Evolutionary conservation across 1,139 yeast genomes (phyloP), one percentile per base, ranked within the genome.

Genomic region (Sporopachydermia cereana): DNA sequence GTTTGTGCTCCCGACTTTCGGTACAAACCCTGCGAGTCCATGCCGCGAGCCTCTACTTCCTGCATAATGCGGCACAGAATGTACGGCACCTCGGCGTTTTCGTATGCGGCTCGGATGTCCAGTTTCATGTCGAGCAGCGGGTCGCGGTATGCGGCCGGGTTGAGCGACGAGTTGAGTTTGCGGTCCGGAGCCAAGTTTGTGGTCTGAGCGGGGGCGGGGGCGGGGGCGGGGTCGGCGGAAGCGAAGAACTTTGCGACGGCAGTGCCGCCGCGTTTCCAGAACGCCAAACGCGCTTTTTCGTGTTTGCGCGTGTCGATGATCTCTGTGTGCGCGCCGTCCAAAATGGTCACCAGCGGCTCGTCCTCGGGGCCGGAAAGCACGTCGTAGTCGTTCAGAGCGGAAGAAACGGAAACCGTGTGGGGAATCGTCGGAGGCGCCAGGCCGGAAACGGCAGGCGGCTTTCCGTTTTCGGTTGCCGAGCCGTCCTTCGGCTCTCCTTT

Each of bases 1-100:
- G 91, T 77, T 48, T 83, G 77, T 3, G 91, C 88, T 2, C 97
- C 98, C 21, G 94, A 83, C 52, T 89, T 83, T 54, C 98, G 73
- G 64, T 91, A 91, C 36, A 91, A 74, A 3, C 98, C 98, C 62
- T 89, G 97, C 39, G 71, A 66, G 43, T 71, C 77, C 54, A 84
- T 59, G 7, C 95, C 89, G 51, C 88, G 67, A 41, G 60, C 58
- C 62, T 89, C 96, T 44, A 91, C 86, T 55, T 83, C 94, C 34
- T 68, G 66, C n/a, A 88, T 64, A 63, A 96, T 86, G 47, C 78
- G 70, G 12, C 80, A 68, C 12, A 91, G 72, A 41, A 91, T 76
- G 50, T 76, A 62, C 3, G 98, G 98, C 7, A 86, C 71, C 2
- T 59, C 53, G 21, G 72, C 67, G 18, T 72, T 71, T 57, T 91